Percentiles rank a stretch among this genome's conserved stretches.
Conservation (phyloP, 1,139 yeast genomes). For the Yamadazyma triangularis region DNA sequence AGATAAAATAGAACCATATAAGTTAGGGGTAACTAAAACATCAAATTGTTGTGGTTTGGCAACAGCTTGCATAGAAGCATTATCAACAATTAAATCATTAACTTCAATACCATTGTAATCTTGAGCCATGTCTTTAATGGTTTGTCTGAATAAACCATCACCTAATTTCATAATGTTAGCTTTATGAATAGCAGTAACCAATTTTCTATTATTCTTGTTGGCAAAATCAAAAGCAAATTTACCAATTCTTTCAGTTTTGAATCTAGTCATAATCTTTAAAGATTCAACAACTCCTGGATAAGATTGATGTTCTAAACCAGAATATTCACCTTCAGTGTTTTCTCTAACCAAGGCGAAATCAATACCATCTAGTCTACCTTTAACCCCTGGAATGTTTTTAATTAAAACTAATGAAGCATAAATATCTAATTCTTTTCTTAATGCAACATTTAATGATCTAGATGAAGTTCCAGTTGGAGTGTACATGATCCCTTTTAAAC, state of each 20-base stretch:
- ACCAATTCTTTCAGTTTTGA: slow-evolving; percentile 95
- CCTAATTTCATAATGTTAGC: slow-evolving; percentile 99
- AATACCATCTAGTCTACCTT: slow-evolving; percentile 81
- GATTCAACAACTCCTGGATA: slow-evolving; percentile 98
- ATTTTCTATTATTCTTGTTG: slow-evolving; percentile 81
- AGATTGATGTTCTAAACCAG: slow-evolving; percentile 96
- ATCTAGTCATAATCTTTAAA: slow-evolving; percentile 88
- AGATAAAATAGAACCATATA: slow-evolving; percentile 95
- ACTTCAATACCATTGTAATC: slow-evolving; percentile 84
- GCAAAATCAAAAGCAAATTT: slow-evolving; percentile 97
- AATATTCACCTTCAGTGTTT: slow-evolving; percentile 96
- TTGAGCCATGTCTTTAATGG: slow-evolving; percentile 85
- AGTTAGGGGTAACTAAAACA: slow-evolving; percentile 95
- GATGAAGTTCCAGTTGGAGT: slow-evolving; percentile 68
- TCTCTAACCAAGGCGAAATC: slow-evolving; percentile 96
- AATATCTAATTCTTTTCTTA: slow-evolving; percentile 93
- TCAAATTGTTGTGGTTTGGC: slow-evolving; percentile 97
- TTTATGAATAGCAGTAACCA: slow-evolving; percentile 96
- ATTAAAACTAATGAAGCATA: slow-evolving; percentile 91
- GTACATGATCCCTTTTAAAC: slow-evolving; percentile 92
- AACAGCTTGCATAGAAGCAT: slow-evolving; percentile 99
- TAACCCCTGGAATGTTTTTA: slow-evolving; percentile 92
- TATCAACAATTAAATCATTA: slow-evolving; percentile 95
- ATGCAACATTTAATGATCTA: slow-evolving; percentile 85
- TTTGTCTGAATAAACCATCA: slow-evolving; percentile 95